Conservation (phyloP, 345 rosid species). For the Aquilaria sinensis region DNA sequence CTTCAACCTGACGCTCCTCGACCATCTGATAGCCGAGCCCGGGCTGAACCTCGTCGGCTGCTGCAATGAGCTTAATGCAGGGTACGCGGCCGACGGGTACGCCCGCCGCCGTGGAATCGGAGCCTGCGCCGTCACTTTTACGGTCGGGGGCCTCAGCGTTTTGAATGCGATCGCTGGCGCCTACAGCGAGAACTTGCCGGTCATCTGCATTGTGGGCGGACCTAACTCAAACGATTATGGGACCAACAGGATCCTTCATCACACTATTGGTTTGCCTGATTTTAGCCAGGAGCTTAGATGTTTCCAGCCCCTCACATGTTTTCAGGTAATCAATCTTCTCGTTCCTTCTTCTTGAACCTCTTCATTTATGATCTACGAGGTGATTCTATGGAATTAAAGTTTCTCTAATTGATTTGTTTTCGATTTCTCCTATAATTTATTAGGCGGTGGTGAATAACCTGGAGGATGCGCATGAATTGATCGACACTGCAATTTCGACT, state of each 20-base stretch:
- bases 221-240: conserved; percentile 86
- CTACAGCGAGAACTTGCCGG: conserved; percentile 71
- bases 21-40: conserved; percentile 69
- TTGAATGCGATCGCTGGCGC: conserved; percentile 81
- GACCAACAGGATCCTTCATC: conserved; percentile 72
- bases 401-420: not conserved
- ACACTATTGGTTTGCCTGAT: conserved; percentile 72
- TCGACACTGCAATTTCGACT: conserved; percentile 71
- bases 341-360: not conserved
- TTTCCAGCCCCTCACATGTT: conserved; percentile 69
- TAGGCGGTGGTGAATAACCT: conserved; percentile 76
- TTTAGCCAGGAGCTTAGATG: conserved; percentile 70
- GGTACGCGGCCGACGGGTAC: conserved; percentile 80
- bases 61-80: conserved; percentile 85
- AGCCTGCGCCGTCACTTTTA: conserved; percentile 79
- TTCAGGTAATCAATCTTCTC: conserved; percentile 33
- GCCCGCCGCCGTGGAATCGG: conserved; percentile 74
- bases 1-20: conserved; percentile 75
- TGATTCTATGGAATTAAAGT: not conserved
- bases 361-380: too few species aligned
- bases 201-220: conserved; percentile 80
- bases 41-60: conserved; percentile 57
- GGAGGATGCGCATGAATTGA: conserved; percentile 72
- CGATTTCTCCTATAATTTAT: not conserved
- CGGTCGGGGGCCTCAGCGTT: conserved; percentile 77